phyloP scores from a whole-genome alignment of 495 filamentous ascomycete genomes.

The Daldinia vernicosa region DNA sequence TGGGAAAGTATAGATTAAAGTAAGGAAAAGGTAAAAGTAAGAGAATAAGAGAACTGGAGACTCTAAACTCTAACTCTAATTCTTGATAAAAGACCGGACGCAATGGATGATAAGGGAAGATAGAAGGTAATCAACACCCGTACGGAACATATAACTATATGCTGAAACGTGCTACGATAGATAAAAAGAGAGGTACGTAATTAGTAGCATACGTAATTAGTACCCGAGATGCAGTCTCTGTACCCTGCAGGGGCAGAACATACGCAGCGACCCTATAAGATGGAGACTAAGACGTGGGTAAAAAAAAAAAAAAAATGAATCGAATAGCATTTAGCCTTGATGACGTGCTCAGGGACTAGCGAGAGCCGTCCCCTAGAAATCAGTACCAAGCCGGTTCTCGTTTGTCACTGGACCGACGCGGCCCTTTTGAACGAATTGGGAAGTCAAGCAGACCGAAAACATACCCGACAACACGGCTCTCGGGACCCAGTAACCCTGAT shows the following conservation, averaged over 20 bases:
- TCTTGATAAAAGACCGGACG: slow-evolving; percentile 1
- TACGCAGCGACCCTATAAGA: slow-evolving; percentile 8
- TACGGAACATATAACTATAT: not conserved
- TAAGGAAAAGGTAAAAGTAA: slow-evolving; percentile 5
- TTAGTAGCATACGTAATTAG: slow-evolving; percentile 7
- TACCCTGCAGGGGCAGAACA: not conserved
- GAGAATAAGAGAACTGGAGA: not conserved
- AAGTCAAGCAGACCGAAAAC: slow-evolving; percentile 4
- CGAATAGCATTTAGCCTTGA: slow-evolving; percentile 52
- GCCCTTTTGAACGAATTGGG: slow-evolving; percentile 8
- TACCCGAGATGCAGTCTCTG: slow-evolving; percentile 1
- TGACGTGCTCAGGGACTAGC: slow-evolving; percentile 56
- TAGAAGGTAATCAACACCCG: not conserved
- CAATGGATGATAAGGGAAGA: not conserved
- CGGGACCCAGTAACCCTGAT: slow-evolving; percentile 26
- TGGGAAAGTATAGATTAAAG: slow-evolving; percentile 6
- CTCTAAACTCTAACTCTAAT: not conserved
- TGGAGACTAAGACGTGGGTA: slow-evolving; percentile 24
- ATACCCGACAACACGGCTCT: slow-evolving; percentile 28
- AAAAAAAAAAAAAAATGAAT: slow-evolving; percentile 18
- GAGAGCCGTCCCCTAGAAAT: slow-evolving; percentile 28
- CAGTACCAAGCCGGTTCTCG: slow-evolving; percentile 34
- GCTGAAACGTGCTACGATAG: not conserved
- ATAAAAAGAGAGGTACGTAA: slow-evolving; percentile 27
- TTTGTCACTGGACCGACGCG: slow-evolving; percentile 22